Evolutionary conservation across 2,329 filamentous ascomycete genomes (phyloP).

Genomic region (Stagonosporopsis vannaccii): DNA sequence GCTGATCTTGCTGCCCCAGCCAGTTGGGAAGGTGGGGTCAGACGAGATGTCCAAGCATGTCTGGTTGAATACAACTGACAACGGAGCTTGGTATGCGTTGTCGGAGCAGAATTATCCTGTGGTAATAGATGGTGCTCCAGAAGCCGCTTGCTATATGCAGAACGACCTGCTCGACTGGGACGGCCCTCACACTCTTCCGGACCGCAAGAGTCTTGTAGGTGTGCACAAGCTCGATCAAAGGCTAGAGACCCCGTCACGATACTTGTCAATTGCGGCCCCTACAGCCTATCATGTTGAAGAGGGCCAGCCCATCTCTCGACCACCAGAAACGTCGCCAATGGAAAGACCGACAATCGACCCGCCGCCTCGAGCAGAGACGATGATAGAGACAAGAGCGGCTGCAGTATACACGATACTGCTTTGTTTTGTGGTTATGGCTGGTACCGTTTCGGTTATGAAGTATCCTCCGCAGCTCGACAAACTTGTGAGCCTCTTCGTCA

Average conservation of each 20-base stretch:
- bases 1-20: slow-evolving; percentile 86
- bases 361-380: slow-evolving; percentile 23
- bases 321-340: slow-evolving; percentile 29
- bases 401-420: slow-evolving; percentile 21
- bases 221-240: slow-evolving; percentile 48
- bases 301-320: slow-evolving; percentile 29
- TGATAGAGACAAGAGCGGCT: slow-evolving; percentile 22
- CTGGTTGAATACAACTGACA: slow-evolving; percentile 84
- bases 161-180: slow-evolving; percentile 38
- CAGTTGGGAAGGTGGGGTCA: slow-evolving; percentile 65
- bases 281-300: slow-evolving; percentile 30
- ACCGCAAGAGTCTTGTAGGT: slow-evolving; percentile 48
- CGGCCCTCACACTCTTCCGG: slow-evolving; percentile 37
- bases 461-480: slow-evolving; percentile 22
- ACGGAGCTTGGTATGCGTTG: slow-evolving; percentile 93
- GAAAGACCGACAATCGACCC: slow-evolving; percentile 32
- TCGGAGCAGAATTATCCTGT: slow-evolving; percentile 87
- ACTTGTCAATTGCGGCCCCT: slow-evolving; percentile 38
- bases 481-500: slow-evolving; percentile 26
- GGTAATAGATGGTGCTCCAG: slow-evolving; percentile 73
- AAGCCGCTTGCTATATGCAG: slow-evolving; percentile 63
- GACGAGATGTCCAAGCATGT: slow-evolving; percentile 58
- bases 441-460: slow-evolving; percentile 24
- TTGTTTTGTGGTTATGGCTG: slow-evolving; percentile 20
- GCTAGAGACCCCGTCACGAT: slow-evolving; percentile 28